These are phyloP conservation scores for Euphrasia arctica DNA, from an alignment of 305 asterid genomes.

Conservation along the genomic window DNA sequence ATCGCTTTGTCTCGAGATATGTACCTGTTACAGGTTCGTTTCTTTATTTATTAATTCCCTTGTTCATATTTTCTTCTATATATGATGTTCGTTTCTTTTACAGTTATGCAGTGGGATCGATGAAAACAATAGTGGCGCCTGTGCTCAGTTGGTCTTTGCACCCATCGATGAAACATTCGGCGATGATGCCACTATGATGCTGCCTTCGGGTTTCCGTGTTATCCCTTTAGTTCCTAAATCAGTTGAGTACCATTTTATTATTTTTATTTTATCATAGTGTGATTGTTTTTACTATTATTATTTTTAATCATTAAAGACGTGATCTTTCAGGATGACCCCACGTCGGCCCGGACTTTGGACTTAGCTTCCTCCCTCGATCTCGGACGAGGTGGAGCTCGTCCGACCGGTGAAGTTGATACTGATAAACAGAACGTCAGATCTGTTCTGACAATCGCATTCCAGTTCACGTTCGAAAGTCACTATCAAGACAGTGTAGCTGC, in stretches of 20 bases:
- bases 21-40: constrained; percentile 33
- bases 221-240: constrained; percentile 69
- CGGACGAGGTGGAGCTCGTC: constrained; percentile 43
- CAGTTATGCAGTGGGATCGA: constrained; percentile 83
- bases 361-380: constrained; percentile 66
- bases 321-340: constrained; percentile 54
- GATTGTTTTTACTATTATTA: background rate
- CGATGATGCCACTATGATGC: constrained; percentile 59
- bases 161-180: constrained; percentile 77
- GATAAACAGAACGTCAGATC: constrained; percentile 54
- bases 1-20: constrained; percentile 66
- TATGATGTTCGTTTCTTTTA: constrained; percentile 13
- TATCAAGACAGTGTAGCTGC: constrained; percentile 66
- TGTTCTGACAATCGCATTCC: constrained; percentile 74
- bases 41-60: too few relatives aligned
- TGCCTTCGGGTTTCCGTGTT: constrained; percentile 82
- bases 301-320: background rate
- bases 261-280: too few relatives aligned
- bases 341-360: constrained; percentile 60
- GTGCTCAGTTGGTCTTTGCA: constrained; percentile 82
- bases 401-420: constrained; percentile 37
- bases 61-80: too few relatives aligned
- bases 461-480: constrained; percentile 71
- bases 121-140: constrained; percentile 55
- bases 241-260: constrained; percentile 34